Percentiles rank a stretch among this genome's conserved stretches.
Conservation (phyloP, 2,329 filamentous ascomycete species). For the Macrophomina pseudophaseolina region DNA sequence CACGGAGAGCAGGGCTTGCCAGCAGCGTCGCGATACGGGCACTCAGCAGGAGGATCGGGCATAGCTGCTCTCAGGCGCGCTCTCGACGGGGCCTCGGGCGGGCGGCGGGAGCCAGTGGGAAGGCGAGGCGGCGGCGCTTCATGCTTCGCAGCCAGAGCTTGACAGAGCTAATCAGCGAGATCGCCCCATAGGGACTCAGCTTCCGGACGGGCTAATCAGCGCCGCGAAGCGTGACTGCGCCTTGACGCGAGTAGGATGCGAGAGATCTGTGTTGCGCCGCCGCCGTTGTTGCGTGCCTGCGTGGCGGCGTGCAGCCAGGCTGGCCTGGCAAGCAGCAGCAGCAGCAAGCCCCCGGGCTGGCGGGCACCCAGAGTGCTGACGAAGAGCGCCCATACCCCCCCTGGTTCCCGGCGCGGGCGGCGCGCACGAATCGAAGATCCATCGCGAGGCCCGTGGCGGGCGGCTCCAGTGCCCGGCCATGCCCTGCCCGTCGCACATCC, state of each 20-base stretch:
- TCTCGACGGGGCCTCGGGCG: conserved; percentile 21
- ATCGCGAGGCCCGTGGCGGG: conserved; percentile 6
- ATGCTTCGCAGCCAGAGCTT: conserved; percentile 19
- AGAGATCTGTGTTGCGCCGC: conserved; percentile 23
- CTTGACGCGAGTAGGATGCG: conserved; percentile 16
- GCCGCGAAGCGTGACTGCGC: conserved; percentile 15
- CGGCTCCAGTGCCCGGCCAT: neutral
- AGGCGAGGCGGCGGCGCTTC: conserved; percentile 23
- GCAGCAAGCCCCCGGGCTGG: neutral
- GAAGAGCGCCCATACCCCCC: neutral
- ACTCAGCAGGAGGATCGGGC: conserved; percentile 3
- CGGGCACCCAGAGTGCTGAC: conserved; percentile 18
- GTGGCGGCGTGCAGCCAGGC: conserved; percentile 15
- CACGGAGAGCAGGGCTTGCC: conserved; percentile 5
- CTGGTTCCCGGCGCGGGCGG: conserved; percentile 1
- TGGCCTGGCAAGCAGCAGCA: neutral
- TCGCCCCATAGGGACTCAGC: conserved; percentile 11
- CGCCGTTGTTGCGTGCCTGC: conserved; percentile 25
- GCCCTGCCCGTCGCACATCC: conserved; percentile 20
- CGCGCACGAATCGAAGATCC: conserved; percentile 27
- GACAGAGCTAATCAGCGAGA: conserved; percentile 23
- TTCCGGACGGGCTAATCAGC: conserved; percentile 20
- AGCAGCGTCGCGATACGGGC: conserved; percentile 14
- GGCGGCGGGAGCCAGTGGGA: conserved; percentile 28
- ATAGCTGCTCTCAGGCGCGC: conserved; percentile 18